Base-by-base conservation (phyloP, 192 early-diverging fungal genomes). In the Mortierella hygrophila region DNA sequence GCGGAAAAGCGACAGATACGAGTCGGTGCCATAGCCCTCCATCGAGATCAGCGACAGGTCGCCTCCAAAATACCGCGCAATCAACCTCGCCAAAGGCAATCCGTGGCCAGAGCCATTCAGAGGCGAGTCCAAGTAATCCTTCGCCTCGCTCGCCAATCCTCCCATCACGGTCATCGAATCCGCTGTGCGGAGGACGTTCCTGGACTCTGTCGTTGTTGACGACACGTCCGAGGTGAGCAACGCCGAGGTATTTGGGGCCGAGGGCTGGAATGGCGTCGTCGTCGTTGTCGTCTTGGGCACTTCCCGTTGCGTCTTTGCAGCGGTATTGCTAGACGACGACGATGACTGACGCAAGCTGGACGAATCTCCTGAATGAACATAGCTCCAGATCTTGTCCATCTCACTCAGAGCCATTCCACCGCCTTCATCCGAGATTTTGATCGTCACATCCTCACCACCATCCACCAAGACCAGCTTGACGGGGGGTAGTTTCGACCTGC, bases 381-480 rank as follows among this genome's bases (percentile, higher is more conserved):
- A 93, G 38, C 90, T 89, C 93, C 93, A 94, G 70, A 92, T 89
- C 26, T 89, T 90, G 63, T 92, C 88, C 68, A 92, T 87, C 76
- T 91, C 91, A 23, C 90, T 91, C 71, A 92, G 74, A 35, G 93
- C 90, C 78, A 95, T 91, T 74, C 94, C 94, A 73, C 93, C 93
- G 60, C 91, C 93, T 68, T 94, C 89, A 72, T 95, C 94, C n/a
- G 93, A 93, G 46, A 95, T 83, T 76, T 93, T 91, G 82, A 95
- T 93, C 4, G 93, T 81, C 54, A 94, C 90, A 82, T 95, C 94
- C 74, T 95, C 92, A n/a, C 89, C 89, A 49, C 93, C 93, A 60
- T 91, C 91, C 13, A 90, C 90, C 78, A 95, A 88, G 78, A 91
- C 86, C 68, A 95, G 81, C 79, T 89, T 91, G 85, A 94, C 82